phyloP scores from a whole-genome alignment of 345 rosid species.

The Syzygium aqueum region DNA sequence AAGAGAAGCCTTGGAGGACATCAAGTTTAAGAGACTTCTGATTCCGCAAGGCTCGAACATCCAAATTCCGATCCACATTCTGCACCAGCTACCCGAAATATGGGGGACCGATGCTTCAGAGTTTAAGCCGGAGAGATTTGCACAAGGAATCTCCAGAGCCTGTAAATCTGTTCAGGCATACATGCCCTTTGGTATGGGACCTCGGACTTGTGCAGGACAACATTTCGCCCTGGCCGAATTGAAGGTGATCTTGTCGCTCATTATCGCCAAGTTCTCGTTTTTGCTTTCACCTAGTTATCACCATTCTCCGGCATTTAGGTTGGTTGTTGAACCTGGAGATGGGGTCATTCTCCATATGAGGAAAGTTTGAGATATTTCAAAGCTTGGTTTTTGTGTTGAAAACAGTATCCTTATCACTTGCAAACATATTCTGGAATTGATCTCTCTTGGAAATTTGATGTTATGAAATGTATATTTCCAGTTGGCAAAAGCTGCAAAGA shows the following conservation, averaged over 20 bases:
- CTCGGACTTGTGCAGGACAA: slow-evolving; percentile 33
- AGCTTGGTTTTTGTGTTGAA: not conserved
- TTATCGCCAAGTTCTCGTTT: slow-evolving; percentile 27
- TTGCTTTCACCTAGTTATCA: slow-evolving; percentile 23
- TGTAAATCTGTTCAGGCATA: slow-evolving; percentile 31
- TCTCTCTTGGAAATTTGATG: not conserved
- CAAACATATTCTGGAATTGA: not conserved
- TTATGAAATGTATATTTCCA: not conserved
- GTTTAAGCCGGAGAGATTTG: slow-evolving; percentile 36
- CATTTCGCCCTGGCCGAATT: slow-evolving; percentile 36
- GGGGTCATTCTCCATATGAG: slow-evolving; percentile 12
- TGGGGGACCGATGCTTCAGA: slow-evolving; percentile 34
- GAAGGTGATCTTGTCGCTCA: slow-evolving; percentile 24
- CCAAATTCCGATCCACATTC: slow-evolving; percentile 13
- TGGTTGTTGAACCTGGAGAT: slow-evolving; percentile 19
- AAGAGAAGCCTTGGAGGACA: slow-evolving; percentile 15
- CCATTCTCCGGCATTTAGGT: slow-evolving; percentile 29
- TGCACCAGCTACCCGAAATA: slow-evolving; percentile 19
- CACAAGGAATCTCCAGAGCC: slow-evolving; percentile 24
- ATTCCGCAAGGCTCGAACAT: slow-evolving; percentile 26
- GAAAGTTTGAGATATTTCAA: not conserved
- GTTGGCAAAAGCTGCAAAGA: not conserved
- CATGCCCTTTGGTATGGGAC: slow-evolving; percentile 33
- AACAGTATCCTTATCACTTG: not conserved
- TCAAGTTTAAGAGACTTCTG: slow-evolving; percentile 17